These are phyloP conservation scores for Megacollybia marginata DNA, from an alignment of 768 basidiomycete species.

Conservation along the genomic window DNA sequence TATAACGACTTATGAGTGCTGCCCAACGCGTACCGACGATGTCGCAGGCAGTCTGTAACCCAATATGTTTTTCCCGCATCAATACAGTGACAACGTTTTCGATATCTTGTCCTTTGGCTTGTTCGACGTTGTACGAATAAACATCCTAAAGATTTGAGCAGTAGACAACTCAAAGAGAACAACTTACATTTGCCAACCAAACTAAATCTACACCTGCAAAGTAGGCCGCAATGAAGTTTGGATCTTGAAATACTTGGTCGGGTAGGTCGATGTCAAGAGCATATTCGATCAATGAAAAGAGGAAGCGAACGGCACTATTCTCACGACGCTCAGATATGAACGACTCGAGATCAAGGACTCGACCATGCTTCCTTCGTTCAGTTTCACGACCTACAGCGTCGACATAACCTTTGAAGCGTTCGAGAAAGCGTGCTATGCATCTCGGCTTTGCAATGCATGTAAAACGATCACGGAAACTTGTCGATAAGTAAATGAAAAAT, in stretches of 20 bases:
- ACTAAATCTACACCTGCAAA: constrained; percentile 59
- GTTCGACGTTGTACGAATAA: constrained; percentile 71
- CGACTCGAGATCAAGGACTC: constrained; percentile 41
- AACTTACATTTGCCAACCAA: constrained; percentile 62
- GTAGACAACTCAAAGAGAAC: constrained; percentile 3
- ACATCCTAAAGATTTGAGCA: constrained; percentile 38
- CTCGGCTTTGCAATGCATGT: constrained; percentile 41
- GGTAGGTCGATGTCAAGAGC: too few species aligned
- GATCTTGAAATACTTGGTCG: too few species aligned
- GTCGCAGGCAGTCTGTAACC: constrained; percentile 54
- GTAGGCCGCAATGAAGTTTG: constrained; percentile 44
- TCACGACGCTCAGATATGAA: constrained; percentile 58
- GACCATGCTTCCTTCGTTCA: constrained; percentile 48
- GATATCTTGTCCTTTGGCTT: constrained; percentile 52
- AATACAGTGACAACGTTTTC: constrained; percentile 68
- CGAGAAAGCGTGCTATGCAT: too few species aligned
- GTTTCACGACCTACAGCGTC: too few species aligned
- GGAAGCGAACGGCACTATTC: constrained; percentile 57
- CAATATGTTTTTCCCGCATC: constrained; percentile 46
- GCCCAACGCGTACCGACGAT: constrained; percentile 45
- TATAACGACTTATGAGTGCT: constrained; percentile 42
- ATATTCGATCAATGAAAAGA: too few species aligned
- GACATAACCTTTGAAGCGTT: too few species aligned
- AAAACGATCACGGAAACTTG: constrained; percentile 49
- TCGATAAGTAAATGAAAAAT: too few species aligned